Evolutionary conservation across 2,329 filamentous ascomycete species (phyloP).

Genomic region (Gnomoniopsis sp.): DNA sequence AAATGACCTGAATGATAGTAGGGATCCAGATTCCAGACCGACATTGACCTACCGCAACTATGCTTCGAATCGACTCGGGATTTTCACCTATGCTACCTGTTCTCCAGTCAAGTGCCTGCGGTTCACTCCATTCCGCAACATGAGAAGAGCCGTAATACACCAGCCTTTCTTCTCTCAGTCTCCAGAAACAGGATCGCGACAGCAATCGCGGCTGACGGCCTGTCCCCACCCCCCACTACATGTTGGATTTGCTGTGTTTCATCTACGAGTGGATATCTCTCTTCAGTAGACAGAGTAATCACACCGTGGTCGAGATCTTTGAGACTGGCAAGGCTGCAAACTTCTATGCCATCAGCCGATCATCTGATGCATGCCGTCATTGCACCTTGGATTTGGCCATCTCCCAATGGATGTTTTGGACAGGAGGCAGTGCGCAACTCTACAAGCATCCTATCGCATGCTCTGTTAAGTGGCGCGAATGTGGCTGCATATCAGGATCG

Average conservation of each 20-base stretch:
- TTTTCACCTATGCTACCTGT: not conserved
- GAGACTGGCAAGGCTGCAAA: no score
- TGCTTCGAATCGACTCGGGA: not conserved
- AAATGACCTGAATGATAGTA: not conserved
- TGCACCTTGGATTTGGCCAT: no score
- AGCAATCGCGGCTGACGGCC: not conserved
- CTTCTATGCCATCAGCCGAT: no score
- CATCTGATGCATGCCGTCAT: no score
- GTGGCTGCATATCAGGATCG: not conserved
- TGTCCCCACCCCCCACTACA: not conserved
- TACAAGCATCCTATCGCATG: not conserved
- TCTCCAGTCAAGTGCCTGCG: not conserved
- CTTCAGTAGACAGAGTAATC: not conserved
- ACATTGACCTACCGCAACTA: not conserved
- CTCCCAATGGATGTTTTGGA: not conserved
- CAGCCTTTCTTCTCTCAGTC: no score
- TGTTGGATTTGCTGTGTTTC: not conserved
- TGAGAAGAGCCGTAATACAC: not conserved
- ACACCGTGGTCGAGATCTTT: not conserved
- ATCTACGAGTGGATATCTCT: not conserved
- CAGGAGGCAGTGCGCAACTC: not conserved
- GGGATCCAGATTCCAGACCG: not conserved
- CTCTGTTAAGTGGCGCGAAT: no score
- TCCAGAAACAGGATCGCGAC: not conserved
- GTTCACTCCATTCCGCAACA: not conserved